Base-by-base conservation (phyloP, 345 rosid genomes). In the Trapa incisa region DNA sequence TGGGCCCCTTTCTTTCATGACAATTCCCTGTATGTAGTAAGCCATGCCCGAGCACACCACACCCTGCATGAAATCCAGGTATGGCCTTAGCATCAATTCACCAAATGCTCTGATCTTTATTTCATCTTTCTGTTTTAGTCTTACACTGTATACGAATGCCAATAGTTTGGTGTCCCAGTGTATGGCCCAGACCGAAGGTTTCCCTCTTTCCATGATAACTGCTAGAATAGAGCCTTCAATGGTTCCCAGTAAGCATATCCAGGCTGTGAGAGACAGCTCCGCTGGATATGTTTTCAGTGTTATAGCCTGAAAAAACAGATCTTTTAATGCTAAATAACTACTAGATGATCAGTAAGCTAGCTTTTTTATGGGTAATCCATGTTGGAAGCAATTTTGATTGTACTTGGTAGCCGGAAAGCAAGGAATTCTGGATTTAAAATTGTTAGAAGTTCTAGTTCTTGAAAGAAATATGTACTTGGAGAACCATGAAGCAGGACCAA, bases 1-100 rank as follows among this genome's bases (percentile, higher is more conserved):
- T 0, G 99, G 97, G 13, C 97, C 97, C 76, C 87, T 83, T 4
- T 85, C 88, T 70, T 82, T 81, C 96, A 87, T 91, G 61, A 88
- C 78, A 47, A 85, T 47, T 47, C 92, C 99, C 78, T 86, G 88
- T 29, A 87, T 69, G 80, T 89, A 91, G 68, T 88, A 93, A 67
- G 89, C 80, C 32, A 90, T 66, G 62, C 96, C 96, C 0, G 98
- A 83, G 65, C 97, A 86, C 42, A 90, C 67, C 56, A 90, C 67
- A 3, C 98, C 98, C 97, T 93, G 86, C 79, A 80, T 53, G n/a
- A 35, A 70, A 56, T 60, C 36, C 50, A 56, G n/a, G 65, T 35
- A 13, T 4, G 9, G 38, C 11, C 4, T 54, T 58, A 47, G 6
- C 8, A 1, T 13, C 3, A 15, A 0, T 13, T 37, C 13, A 14